Evolutionary conservation across 352 stramenopile species (phyloP), one percentile per base, ranked within the genome.

Genomic region (Phytophthora parvispora): DNA sequence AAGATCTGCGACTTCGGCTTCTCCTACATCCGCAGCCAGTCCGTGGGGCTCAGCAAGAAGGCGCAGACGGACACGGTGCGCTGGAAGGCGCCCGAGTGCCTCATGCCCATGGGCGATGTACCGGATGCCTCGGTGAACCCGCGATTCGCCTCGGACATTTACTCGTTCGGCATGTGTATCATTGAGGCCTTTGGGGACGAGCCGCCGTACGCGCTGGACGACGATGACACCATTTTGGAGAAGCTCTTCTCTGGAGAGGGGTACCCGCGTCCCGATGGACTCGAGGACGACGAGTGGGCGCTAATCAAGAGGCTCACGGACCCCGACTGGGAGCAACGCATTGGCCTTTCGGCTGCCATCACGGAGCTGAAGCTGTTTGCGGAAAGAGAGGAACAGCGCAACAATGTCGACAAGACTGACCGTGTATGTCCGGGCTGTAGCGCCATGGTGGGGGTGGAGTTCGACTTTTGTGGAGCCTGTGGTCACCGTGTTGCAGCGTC

Each of bases 1-100:
- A 82, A 84, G 58, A 59, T 86, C 28, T 69, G 66, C 15, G 78
- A 84, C 56, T 86, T 86, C 57, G 78, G 78, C 2, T 79, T 78
- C 36, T 65, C 61, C 1, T 70, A 71, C 34, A 76, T 77, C 36
- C 76, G 69, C 6, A 79, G 48, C 6, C 68, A 83, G 54, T 83
- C 75, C 0, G 60, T 78, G 13, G 68, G 64, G 3, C 43, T 86
- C 1, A 80, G 71, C 27, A 56, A 70, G 3, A 75, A 74, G 56
- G 51, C 50, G 6, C 55, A 65, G 49, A 74, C 62, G 4, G 60
- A 69, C 16, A 58, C 71, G 8, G 51, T 78, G 13, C 70, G 67
- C 7, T 86, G 78, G 78, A 80, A 72, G 22, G 74, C 78, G 0
- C 72, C 77, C 0, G 77, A 86, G 49, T 79, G 73, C 53, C 7